phyloP scores from a whole-genome alignment of 345 rosid genomes.

The Hibiscus mutabilis region DNA sequence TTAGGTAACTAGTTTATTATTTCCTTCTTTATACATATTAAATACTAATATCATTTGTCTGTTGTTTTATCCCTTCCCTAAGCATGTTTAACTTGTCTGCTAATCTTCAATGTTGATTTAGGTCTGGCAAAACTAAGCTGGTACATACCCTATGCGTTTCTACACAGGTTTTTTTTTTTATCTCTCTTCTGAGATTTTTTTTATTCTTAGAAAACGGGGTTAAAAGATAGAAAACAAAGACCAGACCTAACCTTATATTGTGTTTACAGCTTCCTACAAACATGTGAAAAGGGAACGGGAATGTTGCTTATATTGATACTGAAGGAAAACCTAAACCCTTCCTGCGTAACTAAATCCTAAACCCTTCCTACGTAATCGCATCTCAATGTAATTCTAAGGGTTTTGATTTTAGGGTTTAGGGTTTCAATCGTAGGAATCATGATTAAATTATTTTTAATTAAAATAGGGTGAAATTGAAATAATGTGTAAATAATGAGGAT shows the following conservation, averaged over 20 bases:
- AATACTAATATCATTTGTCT: neutral
- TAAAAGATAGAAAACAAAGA: neutral
- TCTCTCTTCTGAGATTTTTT: neutral
- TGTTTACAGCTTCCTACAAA: conserved; percentile 65
- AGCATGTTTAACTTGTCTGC: neutral
- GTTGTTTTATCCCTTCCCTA: too few relatives aligned
- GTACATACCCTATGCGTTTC: conserved; percentile 86
- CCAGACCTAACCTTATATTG: neutral
- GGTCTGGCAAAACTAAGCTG: conserved; percentile 90
- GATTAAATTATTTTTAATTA: too few relatives aligned
- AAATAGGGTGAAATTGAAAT: too few relatives aligned
- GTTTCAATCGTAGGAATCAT: too few relatives aligned
- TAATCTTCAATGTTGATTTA: conserved; percentile 20
- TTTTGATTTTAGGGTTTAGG: too few relatives aligned
- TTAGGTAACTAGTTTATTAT: conserved; percentile 33
- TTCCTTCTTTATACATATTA: neutral
- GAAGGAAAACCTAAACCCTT: too few relatives aligned
- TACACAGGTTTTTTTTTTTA: conserved; percentile 65
- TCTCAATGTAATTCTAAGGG: too few relatives aligned
- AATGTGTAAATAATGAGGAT: too few relatives aligned
- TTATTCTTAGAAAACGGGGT: neutral
- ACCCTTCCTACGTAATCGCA: too few relatives aligned
- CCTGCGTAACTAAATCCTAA: too few relatives aligned
- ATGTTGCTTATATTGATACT: conserved; percentile 85
- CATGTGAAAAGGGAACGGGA: conserved; percentile 92